These are phyloP conservation scores for Saprolegnia diclina DNA, from an alignment of 352 stramenopile genomes.

Conservation along the genomic window DNA sequence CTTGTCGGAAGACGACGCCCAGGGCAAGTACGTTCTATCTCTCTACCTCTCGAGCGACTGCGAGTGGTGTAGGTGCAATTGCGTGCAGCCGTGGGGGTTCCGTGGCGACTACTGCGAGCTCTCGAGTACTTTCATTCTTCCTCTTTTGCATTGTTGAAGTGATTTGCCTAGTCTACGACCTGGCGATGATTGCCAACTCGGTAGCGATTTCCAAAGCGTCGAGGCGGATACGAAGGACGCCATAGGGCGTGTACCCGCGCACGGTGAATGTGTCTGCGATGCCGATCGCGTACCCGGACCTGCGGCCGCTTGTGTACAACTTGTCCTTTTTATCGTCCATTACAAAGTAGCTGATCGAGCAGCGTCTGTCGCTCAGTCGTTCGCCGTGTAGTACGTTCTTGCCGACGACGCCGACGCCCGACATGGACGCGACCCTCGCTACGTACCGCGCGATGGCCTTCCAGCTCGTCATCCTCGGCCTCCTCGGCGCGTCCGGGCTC, in stretches of 20 bases:
- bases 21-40: constrained; percentile 31
- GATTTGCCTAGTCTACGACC: constrained; percentile 45
- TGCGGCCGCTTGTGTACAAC: constrained; percentile 28
- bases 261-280: constrained; percentile 35
- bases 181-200: constrained; percentile 43
- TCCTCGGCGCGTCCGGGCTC: background rate
- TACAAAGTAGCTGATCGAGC: background rate
- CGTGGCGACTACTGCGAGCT: constrained; percentile 57
- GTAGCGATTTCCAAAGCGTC: no score
- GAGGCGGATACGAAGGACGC: no score
- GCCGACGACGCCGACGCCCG: background rate
- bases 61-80: constrained; percentile 35
- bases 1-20: constrained; percentile 48
- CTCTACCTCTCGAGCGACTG: background rate
- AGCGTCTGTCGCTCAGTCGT: background rate
- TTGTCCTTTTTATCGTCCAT: constrained; percentile 14
- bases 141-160: background rate
- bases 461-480: background rate
- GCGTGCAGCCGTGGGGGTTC: constrained; percentile 60
- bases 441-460: constrained; percentile 8
- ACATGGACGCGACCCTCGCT: constrained; percentile 7
- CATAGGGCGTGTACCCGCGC: constrained; percentile 33
- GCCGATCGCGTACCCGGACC: constrained; percentile 39
- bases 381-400: background rate
- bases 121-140: constrained; percentile 40